phyloP scores from a whole-genome alignment of 2,329 filamentous ascomycete species.

The Penicillium psychrosexuale region DNA sequence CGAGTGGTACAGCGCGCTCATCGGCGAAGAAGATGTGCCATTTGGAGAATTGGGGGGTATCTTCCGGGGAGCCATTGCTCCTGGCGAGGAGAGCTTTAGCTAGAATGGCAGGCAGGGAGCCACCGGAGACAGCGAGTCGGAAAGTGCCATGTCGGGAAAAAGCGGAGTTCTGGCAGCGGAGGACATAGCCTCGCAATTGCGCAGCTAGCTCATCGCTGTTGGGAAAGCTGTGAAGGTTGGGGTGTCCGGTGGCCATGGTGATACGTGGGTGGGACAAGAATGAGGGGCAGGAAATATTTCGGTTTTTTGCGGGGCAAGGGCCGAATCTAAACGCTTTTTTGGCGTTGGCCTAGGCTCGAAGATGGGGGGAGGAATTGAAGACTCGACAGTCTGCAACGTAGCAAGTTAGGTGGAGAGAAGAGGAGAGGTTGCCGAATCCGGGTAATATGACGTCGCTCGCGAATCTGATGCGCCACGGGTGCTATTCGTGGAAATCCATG shows the following conservation, averaged over 20 bases:
- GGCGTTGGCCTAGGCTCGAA: not conserved
- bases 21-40: slow-evolving; percentile 99
- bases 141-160: slow-evolving; percentile 78
- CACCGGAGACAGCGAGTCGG: slow-evolving; percentile 89
- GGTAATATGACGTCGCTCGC: slow-evolving; percentile 3
- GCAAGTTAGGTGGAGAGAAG: not conserved
- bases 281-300: slow-evolving; percentile 6
- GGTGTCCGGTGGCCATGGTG: slow-evolving; percentile 40
- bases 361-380: not conserved
- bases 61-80: slow-evolving; percentile 51
- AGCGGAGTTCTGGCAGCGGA: slow-evolving; percentile 76
- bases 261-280: slow-evolving; percentile 3
- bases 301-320: not conserved
- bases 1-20: slow-evolving; percentile 88
- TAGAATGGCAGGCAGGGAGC: slow-evolving; percentile 84
- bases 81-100: slow-evolving; percentile 73
- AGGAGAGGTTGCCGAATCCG: not conserved
- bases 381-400: not conserved
- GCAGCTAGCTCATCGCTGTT: slow-evolving; percentile 66
- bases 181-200: slow-evolving; percentile 76
- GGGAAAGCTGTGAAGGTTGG: slow-evolving; percentile 76
- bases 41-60: slow-evolving; percentile 71
- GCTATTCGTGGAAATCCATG: not conserved
- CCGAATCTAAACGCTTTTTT: not conserved
- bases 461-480: not conserved